Evolutionary conservation across 2,329 filamentous ascomycete genomes (phyloP).

Genomic region (Colletotrichum sp.): DNA sequence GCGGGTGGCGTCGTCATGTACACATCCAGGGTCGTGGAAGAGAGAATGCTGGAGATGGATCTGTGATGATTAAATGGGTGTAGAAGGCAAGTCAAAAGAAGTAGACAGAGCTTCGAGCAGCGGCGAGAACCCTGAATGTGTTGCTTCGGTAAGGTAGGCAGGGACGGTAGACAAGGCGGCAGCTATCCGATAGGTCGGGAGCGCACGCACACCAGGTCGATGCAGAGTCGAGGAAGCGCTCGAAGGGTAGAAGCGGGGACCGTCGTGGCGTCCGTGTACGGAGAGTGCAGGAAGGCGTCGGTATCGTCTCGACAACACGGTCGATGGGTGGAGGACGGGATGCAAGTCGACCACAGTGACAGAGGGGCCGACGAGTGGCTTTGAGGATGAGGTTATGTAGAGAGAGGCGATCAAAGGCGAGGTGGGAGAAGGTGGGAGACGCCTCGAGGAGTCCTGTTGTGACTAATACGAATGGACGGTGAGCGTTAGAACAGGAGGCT

Average conservation of each 20-base stretch:
- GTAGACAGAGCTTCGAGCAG: slow-evolving; percentile 15
- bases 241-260: slow-evolving; percentile 6
- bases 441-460: background rate
- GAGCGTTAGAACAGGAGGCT: slow-evolving; percentile 13
- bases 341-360: background rate
- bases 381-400: background rate
- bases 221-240: slow-evolving; percentile 10
- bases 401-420: background rate
- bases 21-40: slow-evolving; percentile 25
- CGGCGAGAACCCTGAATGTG: slow-evolving; percentile 3
- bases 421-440: background rate
- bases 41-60: background rate
- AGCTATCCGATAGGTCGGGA: slow-evolving; percentile 35
- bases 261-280: slow-evolving; percentile 15
- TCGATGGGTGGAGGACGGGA: background rate
- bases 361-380: background rate
- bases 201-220: slow-evolving; percentile 9
- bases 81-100: slow-evolving; percentile 13
- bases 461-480: slow-evolving; percentile 18
- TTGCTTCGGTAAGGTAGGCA: slow-evolving; percentile 29
- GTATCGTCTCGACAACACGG: slow-evolving; percentile 3
- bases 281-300: background rate
- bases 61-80: background rate
- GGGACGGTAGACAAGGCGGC: slow-evolving; percentile 24
- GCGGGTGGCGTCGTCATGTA: slow-evolving; percentile 45